Conservation (phyloP, 306 rosid genomes). For the Trifolium fragiferum region DNA sequence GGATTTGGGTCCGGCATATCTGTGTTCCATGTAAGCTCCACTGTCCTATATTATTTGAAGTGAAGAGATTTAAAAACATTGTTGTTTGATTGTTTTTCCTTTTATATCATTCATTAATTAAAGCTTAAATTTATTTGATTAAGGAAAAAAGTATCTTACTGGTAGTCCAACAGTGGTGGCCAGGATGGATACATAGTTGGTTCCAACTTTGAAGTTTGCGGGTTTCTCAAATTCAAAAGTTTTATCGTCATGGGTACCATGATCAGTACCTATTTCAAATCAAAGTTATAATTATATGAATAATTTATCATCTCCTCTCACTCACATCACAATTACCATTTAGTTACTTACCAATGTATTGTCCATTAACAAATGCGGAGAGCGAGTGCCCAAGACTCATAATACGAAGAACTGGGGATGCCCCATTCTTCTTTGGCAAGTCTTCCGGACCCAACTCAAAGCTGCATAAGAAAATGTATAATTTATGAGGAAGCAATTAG, state of each 20-base stretch:
- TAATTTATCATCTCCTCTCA: background rate
- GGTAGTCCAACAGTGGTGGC: constrained; percentile 73
- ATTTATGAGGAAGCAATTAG: background rate
- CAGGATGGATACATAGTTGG: constrained; percentile 60
- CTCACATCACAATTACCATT: background rate
- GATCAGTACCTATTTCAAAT: constrained; percentile 29
- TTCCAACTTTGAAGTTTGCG: constrained; percentile 53
- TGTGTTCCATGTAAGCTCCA: constrained; percentile 96
- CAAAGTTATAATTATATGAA: background rate
- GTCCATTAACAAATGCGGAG: constrained; percentile 65
- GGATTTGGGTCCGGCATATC: constrained; percentile 72
- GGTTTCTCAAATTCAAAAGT: constrained; percentile 52
- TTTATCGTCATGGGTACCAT: constrained; percentile 73
- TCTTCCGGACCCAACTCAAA: constrained; percentile 54
- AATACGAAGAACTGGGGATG: constrained; percentile 57
- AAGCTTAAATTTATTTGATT: background rate
- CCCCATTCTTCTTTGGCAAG: constrained; percentile 51
- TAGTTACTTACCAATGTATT: constrained; percentile 60
- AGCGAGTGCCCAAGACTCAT: constrained; percentile 79
- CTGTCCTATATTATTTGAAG: constrained; percentile 60
- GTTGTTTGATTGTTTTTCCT: background rate
- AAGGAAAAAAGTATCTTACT: constrained; percentile 49
- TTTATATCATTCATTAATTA: background rate
- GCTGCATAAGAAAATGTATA: constrained; percentile 42
- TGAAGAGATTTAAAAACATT: background rate